These are phyloP conservation scores for Phytophthora quininea DNA, from an alignment of 352 stramenopile genomes.

Conservation along the genomic window DNA sequence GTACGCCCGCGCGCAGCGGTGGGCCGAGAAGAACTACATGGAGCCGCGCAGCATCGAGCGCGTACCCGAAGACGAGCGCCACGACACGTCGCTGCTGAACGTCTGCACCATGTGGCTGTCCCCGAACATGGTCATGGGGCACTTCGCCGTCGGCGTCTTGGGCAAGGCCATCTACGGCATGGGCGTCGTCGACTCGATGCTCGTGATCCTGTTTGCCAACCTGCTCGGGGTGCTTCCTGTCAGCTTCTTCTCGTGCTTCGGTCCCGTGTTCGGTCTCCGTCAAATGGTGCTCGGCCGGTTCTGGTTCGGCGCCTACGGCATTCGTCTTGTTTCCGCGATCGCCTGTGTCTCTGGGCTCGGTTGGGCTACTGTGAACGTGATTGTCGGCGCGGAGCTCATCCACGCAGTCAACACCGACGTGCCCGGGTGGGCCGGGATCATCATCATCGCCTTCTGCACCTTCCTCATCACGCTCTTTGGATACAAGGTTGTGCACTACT, in stretches of 20 bases:
- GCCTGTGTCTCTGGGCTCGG: conserved; percentile 38
- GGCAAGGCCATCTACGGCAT: conserved; percentile 29
- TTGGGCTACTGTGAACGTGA: conserved; percentile 51
- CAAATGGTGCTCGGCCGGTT: conserved; percentile 32
- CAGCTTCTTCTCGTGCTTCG: conserved; percentile 27
- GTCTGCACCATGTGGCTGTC: conserved; percentile 34
- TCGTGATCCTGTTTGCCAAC: conserved; percentile 31
- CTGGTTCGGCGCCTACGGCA: conserved; percentile 27
- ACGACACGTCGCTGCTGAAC: conserved; percentile 24
- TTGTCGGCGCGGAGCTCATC: conserved; percentile 45
- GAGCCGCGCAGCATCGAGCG: conserved; percentile 34
- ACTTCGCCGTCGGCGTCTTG: conserved; percentile 25
- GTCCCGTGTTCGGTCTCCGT: conserved; percentile 20
- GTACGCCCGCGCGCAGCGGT: conserved; percentile 29
- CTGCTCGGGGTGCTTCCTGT: conserved; percentile 16
- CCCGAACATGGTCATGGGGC: conserved; percentile 33
- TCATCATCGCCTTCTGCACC: conserved; percentile 49
- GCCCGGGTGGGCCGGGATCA: conserved; percentile 43
- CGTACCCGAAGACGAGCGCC: conserved; percentile 25
- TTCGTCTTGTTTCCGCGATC: conserved; percentile 23
- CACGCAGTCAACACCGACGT: conserved; percentile 45
- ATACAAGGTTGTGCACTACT: conserved; percentile 54
- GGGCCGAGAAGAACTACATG: conserved; percentile 37
- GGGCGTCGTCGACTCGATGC: conserved; percentile 27
- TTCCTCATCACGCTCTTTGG: conserved; percentile 52